Conservation (phyloP, 2,329 filamentous ascomycete genomes). For the Scorias spongiosa region DNA sequence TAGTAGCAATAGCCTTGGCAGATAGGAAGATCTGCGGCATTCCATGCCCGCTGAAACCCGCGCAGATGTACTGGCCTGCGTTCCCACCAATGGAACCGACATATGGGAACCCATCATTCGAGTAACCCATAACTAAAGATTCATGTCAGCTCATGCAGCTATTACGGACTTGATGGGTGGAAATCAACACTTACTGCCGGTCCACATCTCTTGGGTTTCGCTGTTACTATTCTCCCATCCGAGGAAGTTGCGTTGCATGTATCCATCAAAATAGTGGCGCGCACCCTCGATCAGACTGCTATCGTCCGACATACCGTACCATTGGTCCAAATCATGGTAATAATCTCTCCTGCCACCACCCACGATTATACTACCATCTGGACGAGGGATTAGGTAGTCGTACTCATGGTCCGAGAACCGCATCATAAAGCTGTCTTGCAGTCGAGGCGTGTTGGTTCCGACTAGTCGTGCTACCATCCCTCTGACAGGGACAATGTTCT, state of each 20-base stretch:
- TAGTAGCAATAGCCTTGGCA: slow-evolving; percentile 46
- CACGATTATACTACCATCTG: slow-evolving; percentile 31
- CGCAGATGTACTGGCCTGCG: slow-evolving; percentile 14
- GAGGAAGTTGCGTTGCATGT: slow-evolving; percentile 33
- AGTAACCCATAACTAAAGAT: slow-evolving; percentile 54
- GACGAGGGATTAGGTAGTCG: slow-evolving; percentile 30
- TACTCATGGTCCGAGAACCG: slow-evolving; percentile 7
- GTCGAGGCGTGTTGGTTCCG: slow-evolving; percentile 7
- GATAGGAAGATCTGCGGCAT: slow-evolving; percentile 60
- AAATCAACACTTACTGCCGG: slow-evolving; percentile 21
- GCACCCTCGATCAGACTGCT: slow-evolving; percentile 28
- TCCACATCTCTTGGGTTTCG: slow-evolving; percentile 26
- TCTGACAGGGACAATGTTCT: slow-evolving; percentile 61
- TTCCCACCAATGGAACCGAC: slow-evolving; percentile 48
- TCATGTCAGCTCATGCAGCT: neutral
- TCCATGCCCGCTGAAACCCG: slow-evolving; percentile 45
- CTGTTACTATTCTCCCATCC: slow-evolving; percentile 35
- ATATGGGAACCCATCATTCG: slow-evolving; percentile 52
- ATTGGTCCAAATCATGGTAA: slow-evolving; percentile 20
- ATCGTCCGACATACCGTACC: slow-evolving; percentile 35
- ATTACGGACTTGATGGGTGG: no score
- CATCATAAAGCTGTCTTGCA: slow-evolving; percentile 16
- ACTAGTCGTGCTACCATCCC: slow-evolving; percentile 3
- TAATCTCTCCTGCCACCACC: slow-evolving; percentile 28
- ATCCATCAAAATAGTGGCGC: slow-evolving; percentile 30